Evolutionary conservation across 2,329 filamentous ascomycete species (phyloP).

Genomic region (Fusarium guadeloupense): DNA sequence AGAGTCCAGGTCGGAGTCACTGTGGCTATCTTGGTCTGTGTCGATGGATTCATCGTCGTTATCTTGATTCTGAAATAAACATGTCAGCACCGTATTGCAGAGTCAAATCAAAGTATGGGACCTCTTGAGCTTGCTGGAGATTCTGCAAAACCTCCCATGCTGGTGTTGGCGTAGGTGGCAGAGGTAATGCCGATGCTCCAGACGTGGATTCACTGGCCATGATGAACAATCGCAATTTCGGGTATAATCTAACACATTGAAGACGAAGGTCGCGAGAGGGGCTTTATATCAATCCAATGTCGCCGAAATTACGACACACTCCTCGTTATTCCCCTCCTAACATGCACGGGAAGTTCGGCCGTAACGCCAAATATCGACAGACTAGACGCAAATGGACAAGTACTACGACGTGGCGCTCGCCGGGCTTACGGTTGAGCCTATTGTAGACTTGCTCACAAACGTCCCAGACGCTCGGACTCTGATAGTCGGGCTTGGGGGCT

Average conservation of each 20-base stretch:
- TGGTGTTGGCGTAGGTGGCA: slow-evolving; percentile 8
- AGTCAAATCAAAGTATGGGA: not conserved
- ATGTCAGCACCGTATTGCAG: not conserved
- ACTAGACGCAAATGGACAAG: slow-evolving; percentile 3
- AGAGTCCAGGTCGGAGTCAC: slow-evolving; percentile 2
- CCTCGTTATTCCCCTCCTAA: not conserved
- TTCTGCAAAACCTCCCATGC: slow-evolving; percentile 14
- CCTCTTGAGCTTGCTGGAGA: slow-evolving; percentile 3
- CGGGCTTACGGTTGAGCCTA: not conserved
- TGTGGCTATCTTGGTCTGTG: not conserved
- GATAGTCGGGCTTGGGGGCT: not conserved
- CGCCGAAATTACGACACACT: not conserved
- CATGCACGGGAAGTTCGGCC: not conserved
- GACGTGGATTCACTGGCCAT: not conserved
- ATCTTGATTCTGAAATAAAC: not conserved
- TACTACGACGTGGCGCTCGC: not conserved
- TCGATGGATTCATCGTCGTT: not conserved
- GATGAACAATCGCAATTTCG: not conserved
- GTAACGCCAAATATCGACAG: slow-evolving; percentile 4
- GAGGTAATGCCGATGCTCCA: not conserved
- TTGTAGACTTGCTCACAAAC: not conserved
- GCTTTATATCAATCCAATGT: not conserved
- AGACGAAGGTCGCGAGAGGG: not conserved
- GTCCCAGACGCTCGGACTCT: slow-evolving; percentile 6
- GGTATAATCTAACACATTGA: fast-evolving